These are phyloP conservation scores for Streptanthus diversifolius DNA, from an alignment of 345 rosid species.

Conservation along the genomic window DNA sequence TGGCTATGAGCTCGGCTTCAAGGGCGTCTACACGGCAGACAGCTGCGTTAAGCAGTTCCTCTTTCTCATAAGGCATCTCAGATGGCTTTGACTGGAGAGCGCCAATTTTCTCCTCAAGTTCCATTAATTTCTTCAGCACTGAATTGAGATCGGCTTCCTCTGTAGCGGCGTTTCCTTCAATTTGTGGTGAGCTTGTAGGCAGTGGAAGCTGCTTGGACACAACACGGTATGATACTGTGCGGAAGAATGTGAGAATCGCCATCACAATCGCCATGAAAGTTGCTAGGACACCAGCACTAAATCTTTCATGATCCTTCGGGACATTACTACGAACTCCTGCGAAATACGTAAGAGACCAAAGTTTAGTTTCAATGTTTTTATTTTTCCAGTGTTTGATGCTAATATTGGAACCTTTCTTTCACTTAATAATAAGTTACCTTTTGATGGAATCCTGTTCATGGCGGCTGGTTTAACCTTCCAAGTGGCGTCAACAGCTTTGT, in stretches of 20 bases:
- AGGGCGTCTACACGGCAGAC: conserved; percentile 96
- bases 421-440: conserved; percentile 42
- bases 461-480: conserved; percentile 68
- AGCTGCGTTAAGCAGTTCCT: conserved; percentile 90
- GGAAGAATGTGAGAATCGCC: conserved; percentile 57
- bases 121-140: conserved; percentile 76
- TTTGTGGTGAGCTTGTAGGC: conserved; percentile 22
- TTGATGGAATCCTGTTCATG: conserved; percentile 45
- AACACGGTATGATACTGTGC: conserved; percentile 38
- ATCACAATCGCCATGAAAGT: conserved; percentile 56
- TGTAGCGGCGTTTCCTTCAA: conserved; percentile 36
- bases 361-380: neutral
- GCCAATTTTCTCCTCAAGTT: conserved; percentile 84
- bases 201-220: conserved; percentile 49
- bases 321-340: conserved; percentile 45
- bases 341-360: conserved; percentile 14
- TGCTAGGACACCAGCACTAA: conserved; percentile 43
- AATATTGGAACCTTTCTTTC: neutral
- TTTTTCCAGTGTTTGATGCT: conserved; percentile 11
- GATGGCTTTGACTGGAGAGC: conserved; percentile 83
- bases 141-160: conserved; percentile 54
- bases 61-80: conserved; percentile 98
- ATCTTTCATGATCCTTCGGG: conserved; percentile 53
- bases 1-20: conserved; percentile 97
- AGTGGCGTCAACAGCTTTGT: conserved; percentile 85